Conservation (phyloP, 106 monocot genomes). For the Ottelia alismoides region DNA sequence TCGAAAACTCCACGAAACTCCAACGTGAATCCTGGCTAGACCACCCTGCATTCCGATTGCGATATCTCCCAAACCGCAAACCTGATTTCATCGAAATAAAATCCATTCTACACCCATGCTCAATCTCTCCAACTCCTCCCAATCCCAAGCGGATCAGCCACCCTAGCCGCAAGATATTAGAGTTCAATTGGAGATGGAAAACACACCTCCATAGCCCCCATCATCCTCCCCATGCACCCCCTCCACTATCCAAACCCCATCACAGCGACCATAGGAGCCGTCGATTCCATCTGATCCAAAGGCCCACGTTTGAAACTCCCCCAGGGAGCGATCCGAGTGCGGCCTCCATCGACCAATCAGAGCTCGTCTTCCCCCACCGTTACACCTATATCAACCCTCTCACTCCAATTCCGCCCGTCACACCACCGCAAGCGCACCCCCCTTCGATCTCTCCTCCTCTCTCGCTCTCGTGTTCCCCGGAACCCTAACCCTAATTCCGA, state of each 20-base stretch:
- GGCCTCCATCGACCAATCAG: slow-evolving; percentile 9
- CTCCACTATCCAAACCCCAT: slow-evolving; percentile 7
- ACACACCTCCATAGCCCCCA: slow-evolving; percentile 20
- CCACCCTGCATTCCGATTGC: slow-evolving; percentile 1
- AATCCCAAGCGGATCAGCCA: background rate
- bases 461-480: background rate
- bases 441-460: background rate
- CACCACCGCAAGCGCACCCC: no score
- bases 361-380: slow-evolving; percentile 1
- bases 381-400: background rate
- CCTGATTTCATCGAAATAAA: slow-evolving; percentile 10
- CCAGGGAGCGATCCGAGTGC: slow-evolving; percentile 19
- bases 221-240: background rate
- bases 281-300: slow-evolving; percentile 26
- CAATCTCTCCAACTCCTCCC: background rate
- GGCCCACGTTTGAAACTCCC: slow-evolving; percentile 15
- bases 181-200: slow-evolving; percentile 18
- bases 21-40: slow-evolving; percentile 9
- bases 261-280: slow-evolving; percentile 10
- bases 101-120: slow-evolving; percentile 22
- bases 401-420: background rate
- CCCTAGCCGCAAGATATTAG: slow-evolving; percentile 5
- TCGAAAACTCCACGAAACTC: slow-evolving; percentile 17
- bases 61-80: slow-evolving; percentile 1
- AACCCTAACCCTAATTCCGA: background rate